phyloP scores from a whole-genome alignment of 2,329 filamentous ascomycete species.

The Cytospora paraplurivora region DNA sequence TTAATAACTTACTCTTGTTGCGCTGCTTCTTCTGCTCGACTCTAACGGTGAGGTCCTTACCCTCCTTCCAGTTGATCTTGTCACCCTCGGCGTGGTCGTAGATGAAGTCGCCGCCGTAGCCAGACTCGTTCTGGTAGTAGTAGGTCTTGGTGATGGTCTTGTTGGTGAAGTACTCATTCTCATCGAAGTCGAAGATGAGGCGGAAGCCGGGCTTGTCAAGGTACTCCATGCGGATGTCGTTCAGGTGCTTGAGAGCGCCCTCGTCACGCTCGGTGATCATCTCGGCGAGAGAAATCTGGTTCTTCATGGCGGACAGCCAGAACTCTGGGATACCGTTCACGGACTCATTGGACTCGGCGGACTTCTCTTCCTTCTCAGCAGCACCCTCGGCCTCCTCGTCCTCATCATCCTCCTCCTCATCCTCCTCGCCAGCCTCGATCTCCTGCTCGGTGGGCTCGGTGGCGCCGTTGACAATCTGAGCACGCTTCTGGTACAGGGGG shows the following conservation, averaged over 20 bases:
- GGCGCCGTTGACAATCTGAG: slow-evolving; percentile 86
- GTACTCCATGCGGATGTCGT: slow-evolving; percentile 98
- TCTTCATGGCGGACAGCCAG: slow-evolving; percentile 99
- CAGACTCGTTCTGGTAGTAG: slow-evolving; percentile 98
- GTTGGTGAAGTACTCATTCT: slow-evolving; percentile 97
- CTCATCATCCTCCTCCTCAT: slow-evolving; percentile 69
- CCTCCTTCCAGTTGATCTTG: slow-evolving; percentile 95
- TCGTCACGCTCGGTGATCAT: slow-evolving; percentile 99
- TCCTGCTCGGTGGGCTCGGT: slow-evolving; percentile 85
- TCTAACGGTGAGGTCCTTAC: slow-evolving; percentile 90
- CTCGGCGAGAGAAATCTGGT: slow-evolving; percentile 93
- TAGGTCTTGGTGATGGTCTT: slow-evolving; percentile 98
- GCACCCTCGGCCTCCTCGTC: slow-evolving; percentile 45
- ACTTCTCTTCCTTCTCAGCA: slow-evolving; percentile 59
- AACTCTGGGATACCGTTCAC: slow-evolving; percentile 93
- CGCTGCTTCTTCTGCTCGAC: slow-evolving; percentile 99
- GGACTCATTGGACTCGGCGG: slow-evolving; percentile 56
- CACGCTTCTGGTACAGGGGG: slow-evolving; percentile 93
- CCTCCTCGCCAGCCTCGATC: slow-evolving; percentile 81
- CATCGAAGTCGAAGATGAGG: slow-evolving; percentile 93
- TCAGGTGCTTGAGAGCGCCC: slow-evolving; percentile 84
- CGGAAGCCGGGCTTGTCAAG: slow-evolving; percentile 98
- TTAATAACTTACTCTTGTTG: slow-evolving; percentile 89
- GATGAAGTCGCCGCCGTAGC: slow-evolving; percentile 98
- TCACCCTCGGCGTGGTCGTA: slow-evolving; percentile 98